Evolutionary conservation across 192 early-diverging fungal genomes (phyloP).

Genomic region (Coemansia umbellata): DNA sequence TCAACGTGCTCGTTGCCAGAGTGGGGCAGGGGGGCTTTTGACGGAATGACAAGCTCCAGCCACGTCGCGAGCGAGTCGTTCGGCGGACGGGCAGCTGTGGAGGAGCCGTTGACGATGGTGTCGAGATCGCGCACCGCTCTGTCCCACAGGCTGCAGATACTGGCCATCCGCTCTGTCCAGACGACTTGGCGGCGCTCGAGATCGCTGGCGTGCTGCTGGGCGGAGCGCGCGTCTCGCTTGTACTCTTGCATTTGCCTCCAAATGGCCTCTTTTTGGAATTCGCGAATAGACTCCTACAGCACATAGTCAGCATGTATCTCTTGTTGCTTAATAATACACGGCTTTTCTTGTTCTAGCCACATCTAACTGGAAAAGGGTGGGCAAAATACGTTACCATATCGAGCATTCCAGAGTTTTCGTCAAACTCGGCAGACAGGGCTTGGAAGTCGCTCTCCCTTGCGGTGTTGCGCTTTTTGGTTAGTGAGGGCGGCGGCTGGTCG

Average conservation of each 20-base stretch:
- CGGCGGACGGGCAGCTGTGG: background rate
- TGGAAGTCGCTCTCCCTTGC: conserved; percentile 39
- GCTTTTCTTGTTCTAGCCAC: too few relatives aligned
- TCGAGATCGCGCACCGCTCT: conserved; percentile 42
- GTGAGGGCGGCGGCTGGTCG: conserved; percentile 35
- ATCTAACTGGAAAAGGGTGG: too few relatives aligned
- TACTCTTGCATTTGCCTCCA: conserved; percentile 66
- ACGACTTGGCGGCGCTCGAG: conserved; percentile 49
- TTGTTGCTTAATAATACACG: background rate
- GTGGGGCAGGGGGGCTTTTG: background rate
- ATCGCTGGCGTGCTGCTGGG: conserved; percentile 39
- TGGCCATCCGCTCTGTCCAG: conserved; percentile 43
- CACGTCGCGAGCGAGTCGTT: conserved; percentile 9
- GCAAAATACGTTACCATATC: conserved; percentile 43
- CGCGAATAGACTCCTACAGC: conserved; percentile 43
- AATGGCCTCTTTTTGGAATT: conserved; percentile 66
- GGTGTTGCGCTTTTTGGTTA: conserved; percentile 48
- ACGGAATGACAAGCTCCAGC: conserved; percentile 29
- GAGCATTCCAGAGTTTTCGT: conserved; percentile 42
- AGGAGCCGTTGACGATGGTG: conserved; percentile 14
- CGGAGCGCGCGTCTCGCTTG: conserved; percentile 53
- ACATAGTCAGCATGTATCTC: background rate
- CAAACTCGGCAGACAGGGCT: conserved; percentile 35
- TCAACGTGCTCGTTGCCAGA: background rate
- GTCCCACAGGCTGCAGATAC: conserved; percentile 52